These are phyloP conservation scores for Synchytrium microbalum DNA, from an alignment of 371 early-diverging fungal genomes.

Conservation along the genomic window DNA sequence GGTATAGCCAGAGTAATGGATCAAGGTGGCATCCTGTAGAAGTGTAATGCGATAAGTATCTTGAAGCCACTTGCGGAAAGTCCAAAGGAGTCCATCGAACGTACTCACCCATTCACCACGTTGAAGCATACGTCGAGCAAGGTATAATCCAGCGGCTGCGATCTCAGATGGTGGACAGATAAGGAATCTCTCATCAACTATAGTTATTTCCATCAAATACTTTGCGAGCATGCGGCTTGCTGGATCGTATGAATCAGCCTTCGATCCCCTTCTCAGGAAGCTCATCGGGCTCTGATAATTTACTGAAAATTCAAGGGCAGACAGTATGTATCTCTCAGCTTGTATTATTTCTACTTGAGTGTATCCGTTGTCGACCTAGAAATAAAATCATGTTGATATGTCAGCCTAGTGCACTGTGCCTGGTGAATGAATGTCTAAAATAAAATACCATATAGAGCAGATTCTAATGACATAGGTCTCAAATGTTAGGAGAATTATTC, in stretches of 20 bases:
- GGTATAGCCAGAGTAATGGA: conserved; percentile 65
- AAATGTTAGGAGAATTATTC: too few species aligned
- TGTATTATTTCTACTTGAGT: conserved; percentile 71
- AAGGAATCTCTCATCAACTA: conserved; percentile 80
- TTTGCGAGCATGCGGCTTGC: conserved; percentile 88
- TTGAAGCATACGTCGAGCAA: conserved; percentile 81
- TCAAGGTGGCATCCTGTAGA: conserved; percentile 45
- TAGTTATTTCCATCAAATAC: conserved; percentile 91
- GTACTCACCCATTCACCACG: conserved; percentile 64
- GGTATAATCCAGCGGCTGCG: conserved; percentile 79
- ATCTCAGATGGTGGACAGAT: conserved; percentile 63
- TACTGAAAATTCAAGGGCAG: conserved; percentile 69
- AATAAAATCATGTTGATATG: conserved; percentile 74
- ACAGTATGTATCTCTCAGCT: conserved; percentile 89
- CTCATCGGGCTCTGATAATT: conserved; percentile 81
- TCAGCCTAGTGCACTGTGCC: too few species aligned
- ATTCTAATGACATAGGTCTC: too few species aligned
- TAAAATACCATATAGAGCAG: too few species aligned
- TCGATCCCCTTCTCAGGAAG: conserved; percentile 83
- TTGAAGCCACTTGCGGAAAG: too few species aligned
- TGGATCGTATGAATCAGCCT: conserved; percentile 80
- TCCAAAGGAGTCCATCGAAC: neutral
- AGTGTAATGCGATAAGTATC: neutral
- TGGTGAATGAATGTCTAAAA: too few species aligned
- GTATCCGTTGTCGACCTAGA: conserved; percentile 69